Evolutionary conservation across 106 monocot genomes (phyloP).

Genomic region (Acanthochlamys bracteata): DNA sequence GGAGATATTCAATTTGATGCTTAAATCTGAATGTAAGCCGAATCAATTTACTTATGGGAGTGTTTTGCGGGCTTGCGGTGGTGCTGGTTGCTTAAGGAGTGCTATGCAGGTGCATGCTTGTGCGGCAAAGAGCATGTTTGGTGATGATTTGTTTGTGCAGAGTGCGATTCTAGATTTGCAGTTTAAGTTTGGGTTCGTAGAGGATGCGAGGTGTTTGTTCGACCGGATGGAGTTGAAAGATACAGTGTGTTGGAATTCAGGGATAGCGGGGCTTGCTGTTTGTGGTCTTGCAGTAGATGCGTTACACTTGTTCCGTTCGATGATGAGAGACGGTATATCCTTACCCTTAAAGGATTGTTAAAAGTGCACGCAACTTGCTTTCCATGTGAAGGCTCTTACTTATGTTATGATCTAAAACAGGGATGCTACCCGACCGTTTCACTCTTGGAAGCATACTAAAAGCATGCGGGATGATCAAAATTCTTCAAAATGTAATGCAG

Average conservation of each 20-base stretch:
- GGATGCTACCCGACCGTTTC: conserved; percentile 56
- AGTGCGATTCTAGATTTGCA: conserved; percentile 63
- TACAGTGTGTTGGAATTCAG: conserved; percentile 65
- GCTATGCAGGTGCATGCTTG: conserved; percentile 60
- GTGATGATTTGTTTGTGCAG: conserved; percentile 37
- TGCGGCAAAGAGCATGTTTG: conserved; percentile 42
- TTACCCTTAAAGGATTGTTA: background rate
- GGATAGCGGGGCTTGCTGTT: conserved; percentile 52
- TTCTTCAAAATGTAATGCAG: conserved; percentile 22
- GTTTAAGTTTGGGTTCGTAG: conserved; percentile 43
- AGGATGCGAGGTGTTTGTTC: conserved; percentile 47
- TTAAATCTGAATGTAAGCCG: conserved; percentile 17
- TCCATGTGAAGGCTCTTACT: background rate
- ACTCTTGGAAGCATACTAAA: conserved; percentile 49
- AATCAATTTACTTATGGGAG: conserved; percentile 76
- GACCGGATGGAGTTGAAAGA: conserved; percentile 42
- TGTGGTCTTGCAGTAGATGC: conserved; percentile 31
- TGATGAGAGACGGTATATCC: conserved; percentile 53
- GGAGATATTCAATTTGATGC: conserved; percentile 43
- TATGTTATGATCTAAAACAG: conserved; percentile 23
- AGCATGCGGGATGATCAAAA: conserved; percentile 29
- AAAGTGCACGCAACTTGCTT: background rate
- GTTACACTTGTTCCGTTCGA: conserved; percentile 36
- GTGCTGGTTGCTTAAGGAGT: conserved; percentile 14
- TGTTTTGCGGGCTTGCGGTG: conserved; percentile 39